Evolutionary conservation across 352 stramenopile species (phyloP), one percentile per base, ranked within the genome.

Genomic region (Elongisporangium anandrum): DNA sequence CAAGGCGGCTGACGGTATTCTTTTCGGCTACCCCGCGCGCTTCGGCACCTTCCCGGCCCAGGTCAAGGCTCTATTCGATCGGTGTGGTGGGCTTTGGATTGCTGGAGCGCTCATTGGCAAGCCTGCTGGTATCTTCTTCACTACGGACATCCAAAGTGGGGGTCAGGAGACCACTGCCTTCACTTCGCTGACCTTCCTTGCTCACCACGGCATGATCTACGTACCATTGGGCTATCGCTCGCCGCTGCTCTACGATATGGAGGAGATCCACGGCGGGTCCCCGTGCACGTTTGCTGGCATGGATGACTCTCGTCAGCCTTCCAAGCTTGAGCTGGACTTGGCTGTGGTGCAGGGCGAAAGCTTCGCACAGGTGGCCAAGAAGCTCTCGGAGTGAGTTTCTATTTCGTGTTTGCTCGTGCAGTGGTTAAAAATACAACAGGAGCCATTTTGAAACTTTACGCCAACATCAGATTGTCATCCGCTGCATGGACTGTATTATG

Each of bases 191-290:
- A 80, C 81, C 15, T 88, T 90, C 66, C 66, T 92, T 39, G 61
- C 73, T 0, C 84, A 95, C 73, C 72, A 89, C 49, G 87, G 87
- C 38, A 86, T 94, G 79, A 79, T 85, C 39, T 95, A 88, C 57
- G 77, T 96, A 52, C 84, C 86, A 23, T 56, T 89, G 17, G 86
- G 84, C 59, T 77, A 77, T 63, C 67, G 69, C 24, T 66, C 54
- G 13, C 69, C 61, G 1, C 49, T 73, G 10, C 56, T 79, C 52
- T 80, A 81, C 63, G 77, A 79, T 65, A 63, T 81, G 54, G 66
- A 81, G 9, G 77, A 79, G 55, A 57, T 84, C n/a, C 79, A 87
- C 57, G 78, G 76, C 39, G 75, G 67, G 39, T 72, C 57, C 29
- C 63, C 81, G 15, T 93, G 86, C 45, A 86, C 76, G 17, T 64